A percentile compares a stretch with the other conserved stretches of the same genome.
Evolutionary conservation across 768 basidiomycete genomes (phyloP).

Genomic region (Asterophora parasitica): DNA sequence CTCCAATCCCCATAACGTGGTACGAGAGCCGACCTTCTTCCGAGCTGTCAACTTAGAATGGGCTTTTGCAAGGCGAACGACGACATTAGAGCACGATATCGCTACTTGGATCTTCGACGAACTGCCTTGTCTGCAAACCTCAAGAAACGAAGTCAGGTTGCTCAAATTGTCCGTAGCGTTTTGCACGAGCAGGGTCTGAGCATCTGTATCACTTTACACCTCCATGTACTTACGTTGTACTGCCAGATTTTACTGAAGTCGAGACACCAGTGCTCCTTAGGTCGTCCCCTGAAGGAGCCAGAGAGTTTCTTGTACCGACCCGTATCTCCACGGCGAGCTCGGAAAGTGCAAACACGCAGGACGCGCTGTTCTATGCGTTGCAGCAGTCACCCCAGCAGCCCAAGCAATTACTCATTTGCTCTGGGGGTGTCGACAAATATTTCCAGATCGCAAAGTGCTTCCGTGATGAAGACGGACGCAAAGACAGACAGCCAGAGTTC

Average conservation of each 20-base stretch:
- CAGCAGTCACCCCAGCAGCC: conserved; percentile 96
- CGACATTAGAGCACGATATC: conserved; percentile 77
- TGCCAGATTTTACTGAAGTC: conserved; percentile 82
- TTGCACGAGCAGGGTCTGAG: conserved; percentile 66
- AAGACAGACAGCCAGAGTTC: conserved; percentile 95
- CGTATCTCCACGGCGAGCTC: conserved; percentile 38
- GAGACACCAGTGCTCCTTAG: conserved; percentile 90
- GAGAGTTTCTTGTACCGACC: conserved; percentile 89
- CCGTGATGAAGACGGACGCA: conserved; percentile 92
- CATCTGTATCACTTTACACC: conserved; percentile 6
- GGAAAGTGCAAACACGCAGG: conserved; percentile 15
- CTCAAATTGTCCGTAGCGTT: conserved; percentile 66
- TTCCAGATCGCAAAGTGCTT: conserved; percentile 94
- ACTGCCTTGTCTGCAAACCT: conserved; percentile 70
- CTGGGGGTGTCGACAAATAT: conserved; percentile 85
- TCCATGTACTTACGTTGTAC: conserved; percentile 7
- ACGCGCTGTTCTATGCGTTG: conserved; percentile 75
- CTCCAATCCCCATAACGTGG: conserved; percentile 70
- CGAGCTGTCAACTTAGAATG: conserved; percentile 1
- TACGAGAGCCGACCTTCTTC: conserved; percentile 32
- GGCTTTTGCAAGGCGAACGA: conserved; percentile 63
- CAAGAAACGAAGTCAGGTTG: conserved; percentile 76
- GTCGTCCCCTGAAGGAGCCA: conserved; percentile 91
- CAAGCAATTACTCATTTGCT: conserved; percentile 88
- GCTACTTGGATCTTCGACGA: conserved; percentile 86